Evolutionary conservation across 2,329 filamentous ascomycete species (phyloP), one percentile per base, ranked within the genome.

Genomic region (Pyricularia sp.): DNA sequence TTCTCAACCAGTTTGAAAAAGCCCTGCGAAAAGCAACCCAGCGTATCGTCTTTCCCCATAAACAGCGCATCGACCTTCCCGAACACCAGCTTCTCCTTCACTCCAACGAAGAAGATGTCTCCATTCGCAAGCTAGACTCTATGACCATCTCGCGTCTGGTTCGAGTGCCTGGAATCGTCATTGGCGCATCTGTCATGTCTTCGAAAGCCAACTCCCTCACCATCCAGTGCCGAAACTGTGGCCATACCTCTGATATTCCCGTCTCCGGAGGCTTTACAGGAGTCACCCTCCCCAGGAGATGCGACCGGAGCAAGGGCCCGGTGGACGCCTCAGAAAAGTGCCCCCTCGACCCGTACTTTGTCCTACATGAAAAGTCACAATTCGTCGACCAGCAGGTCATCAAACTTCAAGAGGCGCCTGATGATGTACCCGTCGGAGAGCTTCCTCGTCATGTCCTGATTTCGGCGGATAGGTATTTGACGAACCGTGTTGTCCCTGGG

Each of bases 321-420:
- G 88, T 87, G 63, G 90, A 96, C 60, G 78, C 81, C 1, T 82
- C 83, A 1, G 85, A 90, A 49, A 87, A 88, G 70, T 99, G 94
- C 71, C 93, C 93, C 0, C 78, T 99, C 67, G 94, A 99, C 71
- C 94, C 94, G 19, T 99, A 97, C 77, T 96, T 94, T 71, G 91
- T 99, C 65, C 83, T 94, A 66, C 94, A 99, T 73, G 94, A 99
- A 76, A 92, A 89, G 74, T 96, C 90, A 49, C 86, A 87, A 68
- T 99, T 99, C 73, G 93, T 97, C 71, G 94, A 99, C 72, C 94
- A 99, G 76, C 94, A 99, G 75, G 91, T 99, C 66, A 89, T 99
- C 74, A 99, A 99, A 76, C 85, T 99, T 22, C 94, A 99, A 74
- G 94, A 99, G 77, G 94, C 93, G 0, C 94, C 94, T 1, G 94